These are phyloP conservation scores for Plasmodium fragile DNA, from an alignment of 169 alveolate genomes.

Conservation along the genomic window DNA sequence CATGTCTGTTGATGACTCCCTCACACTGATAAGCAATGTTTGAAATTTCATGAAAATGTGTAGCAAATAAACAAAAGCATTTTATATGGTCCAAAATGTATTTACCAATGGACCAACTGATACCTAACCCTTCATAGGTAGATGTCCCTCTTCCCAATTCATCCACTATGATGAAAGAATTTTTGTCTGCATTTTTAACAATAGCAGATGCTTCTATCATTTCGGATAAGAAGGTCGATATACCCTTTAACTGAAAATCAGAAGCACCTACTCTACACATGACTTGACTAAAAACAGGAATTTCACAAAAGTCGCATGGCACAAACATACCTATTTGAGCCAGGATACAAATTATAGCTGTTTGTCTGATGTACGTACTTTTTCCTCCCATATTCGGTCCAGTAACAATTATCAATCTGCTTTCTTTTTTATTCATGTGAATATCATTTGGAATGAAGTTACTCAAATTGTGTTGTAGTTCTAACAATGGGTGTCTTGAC, in stretches of 20 bases:
- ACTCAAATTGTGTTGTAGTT: conserved; percentile 80
- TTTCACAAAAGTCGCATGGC: conserved; percentile 93
- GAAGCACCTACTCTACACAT: conserved; percentile 98
- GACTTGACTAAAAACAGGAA: conserved; percentile 94
- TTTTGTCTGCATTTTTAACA: conserved; percentile 93
- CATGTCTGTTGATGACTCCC: conserved; percentile 91
- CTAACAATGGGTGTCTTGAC: conserved; percentile 92
- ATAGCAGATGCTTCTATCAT: conserved; percentile 97
- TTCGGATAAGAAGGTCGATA: conserved; percentile 97
- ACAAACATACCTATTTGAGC: conserved; percentile 97
- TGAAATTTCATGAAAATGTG: conserved; percentile 98
- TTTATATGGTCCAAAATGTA: conserved; percentile 91
- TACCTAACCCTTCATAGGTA: conserved; percentile 97
- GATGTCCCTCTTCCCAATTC: conserved; percentile 99
- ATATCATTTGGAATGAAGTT: conserved; percentile 92
- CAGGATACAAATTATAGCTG: conserved; percentile 82
- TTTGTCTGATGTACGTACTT: conserved; percentile 95
- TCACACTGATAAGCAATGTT: conserved; percentile 91
- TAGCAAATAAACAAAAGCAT: conserved; percentile 97
- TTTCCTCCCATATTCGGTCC: conserved; percentile 99
- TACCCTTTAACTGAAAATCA: conserved; percentile 95
- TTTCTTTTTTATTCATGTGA: conserved; percentile 83
- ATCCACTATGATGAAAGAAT: conserved; percentile 95
- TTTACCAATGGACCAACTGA: conserved; percentile 97
- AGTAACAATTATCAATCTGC: conserved; percentile 94